A percentile compares a stretch with the other conserved stretches of the same genome.
phyloP scores from a whole-genome alignment of 805 yeast genomes.

The Diddensiella caesifluorescens region DNA sequence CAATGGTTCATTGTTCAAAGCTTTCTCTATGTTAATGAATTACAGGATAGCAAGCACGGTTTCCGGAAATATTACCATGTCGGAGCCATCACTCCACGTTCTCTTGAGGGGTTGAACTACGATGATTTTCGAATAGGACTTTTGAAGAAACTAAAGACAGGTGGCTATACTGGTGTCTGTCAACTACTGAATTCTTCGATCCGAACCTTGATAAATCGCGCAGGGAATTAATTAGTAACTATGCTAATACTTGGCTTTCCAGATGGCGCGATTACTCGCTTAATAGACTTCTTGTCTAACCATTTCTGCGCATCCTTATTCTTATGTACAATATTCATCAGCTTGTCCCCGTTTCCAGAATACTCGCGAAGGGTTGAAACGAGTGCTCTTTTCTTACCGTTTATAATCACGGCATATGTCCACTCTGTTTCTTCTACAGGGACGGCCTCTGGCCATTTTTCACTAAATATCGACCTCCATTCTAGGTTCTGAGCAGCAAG shows the following conservation, averaged over 20 bases:
- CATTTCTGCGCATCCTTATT: slow-evolving; percentile 39
- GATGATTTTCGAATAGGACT: slow-evolving; percentile 8
- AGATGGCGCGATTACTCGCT: slow-evolving; percentile 44
- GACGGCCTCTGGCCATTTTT: slow-evolving; percentile 64
- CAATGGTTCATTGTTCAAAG: too few relatives aligned
- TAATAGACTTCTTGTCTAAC: slow-evolving; percentile 40
- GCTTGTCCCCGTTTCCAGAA: slow-evolving; percentile 28
- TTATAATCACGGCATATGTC: slow-evolving; percentile 12
- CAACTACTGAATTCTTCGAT: background rate
- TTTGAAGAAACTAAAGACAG: background rate
- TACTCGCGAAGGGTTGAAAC: slow-evolving; percentile 5
- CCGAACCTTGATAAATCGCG: background rate
- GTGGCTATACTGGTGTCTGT: slow-evolving; percentile 10
- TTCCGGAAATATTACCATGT: too few relatives aligned
- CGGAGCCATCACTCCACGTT: too few relatives aligned
- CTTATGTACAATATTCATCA: slow-evolving; percentile 35
- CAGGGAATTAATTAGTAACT: slow-evolving; percentile 11
- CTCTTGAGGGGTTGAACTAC: slow-evolving; percentile 10
- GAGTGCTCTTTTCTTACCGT: slow-evolving; percentile 17
- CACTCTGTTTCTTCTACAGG: slow-evolving; percentile 9
- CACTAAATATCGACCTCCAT: slow-evolving; percentile 48
- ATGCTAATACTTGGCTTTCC: slow-evolving; percentile 22
- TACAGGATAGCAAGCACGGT: too few relatives aligned
- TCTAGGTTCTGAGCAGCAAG: slow-evolving; percentile 24
- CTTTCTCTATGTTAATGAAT: too few relatives aligned